A percentile compares a stretch with the other conserved stretches of the same genome.
Evolutionary conservation across 148 eudicot genomes (phyloP).

Genomic region (Cornus suecica): DNA sequence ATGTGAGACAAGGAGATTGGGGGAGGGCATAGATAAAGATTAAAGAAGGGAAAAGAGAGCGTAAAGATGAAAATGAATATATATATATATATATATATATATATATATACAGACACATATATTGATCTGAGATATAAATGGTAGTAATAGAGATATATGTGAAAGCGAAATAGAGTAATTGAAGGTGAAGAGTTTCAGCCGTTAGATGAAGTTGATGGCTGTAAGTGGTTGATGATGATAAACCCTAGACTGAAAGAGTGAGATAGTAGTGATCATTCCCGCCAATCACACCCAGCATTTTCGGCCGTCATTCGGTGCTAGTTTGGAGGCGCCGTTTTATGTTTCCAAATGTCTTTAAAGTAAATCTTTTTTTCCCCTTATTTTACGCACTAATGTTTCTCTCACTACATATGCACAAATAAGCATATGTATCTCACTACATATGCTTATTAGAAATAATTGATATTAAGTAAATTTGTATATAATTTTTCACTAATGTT

Average conservation of each 20-base stretch:
- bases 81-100: too few species aligned
- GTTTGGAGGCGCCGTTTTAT: background rate
- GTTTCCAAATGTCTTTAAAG: background rate
- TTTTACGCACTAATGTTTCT: too few species aligned
- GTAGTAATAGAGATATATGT: slow-evolving; percentile 7
- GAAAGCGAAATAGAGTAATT: background rate
- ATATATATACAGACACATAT: too few species aligned
- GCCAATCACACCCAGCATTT: slow-evolving; percentile 3
- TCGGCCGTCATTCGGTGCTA: too few species aligned
- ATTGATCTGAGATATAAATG: slow-evolving; percentile 14
- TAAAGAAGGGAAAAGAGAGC: background rate
- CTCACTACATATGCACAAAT: too few species aligned
- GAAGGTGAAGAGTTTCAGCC: background rate
- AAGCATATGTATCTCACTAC: too few species aligned
- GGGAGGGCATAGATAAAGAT: background rate
- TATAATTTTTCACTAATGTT: too few species aligned
- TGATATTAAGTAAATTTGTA: too few species aligned
- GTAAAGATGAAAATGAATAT: too few species aligned
- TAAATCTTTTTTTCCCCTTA: too few species aligned
- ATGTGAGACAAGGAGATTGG: background rate
- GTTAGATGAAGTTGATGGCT: background rate
- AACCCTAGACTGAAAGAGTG: background rate
- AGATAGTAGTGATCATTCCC: background rate
- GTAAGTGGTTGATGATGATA: background rate
- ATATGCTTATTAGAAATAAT: too few species aligned